Evolutionary conservation across 2,329 filamentous ascomycete species (phyloP).

Genomic region (Xylaria multiplex): DNA sequence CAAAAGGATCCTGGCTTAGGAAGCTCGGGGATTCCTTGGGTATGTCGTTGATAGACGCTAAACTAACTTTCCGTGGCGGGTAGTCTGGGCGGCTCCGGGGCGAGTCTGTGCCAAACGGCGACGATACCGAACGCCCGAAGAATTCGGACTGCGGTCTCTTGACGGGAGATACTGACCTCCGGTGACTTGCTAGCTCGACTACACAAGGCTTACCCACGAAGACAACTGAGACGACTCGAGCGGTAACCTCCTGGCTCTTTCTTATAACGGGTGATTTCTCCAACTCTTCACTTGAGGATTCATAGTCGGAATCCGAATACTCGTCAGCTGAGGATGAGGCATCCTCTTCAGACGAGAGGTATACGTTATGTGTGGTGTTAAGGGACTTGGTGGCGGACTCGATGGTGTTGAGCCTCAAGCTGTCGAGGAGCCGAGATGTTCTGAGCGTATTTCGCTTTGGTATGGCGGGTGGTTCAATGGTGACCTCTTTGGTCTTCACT

Average conservation of each 20-base stretch:
- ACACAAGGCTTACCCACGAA: constrained; percentile 69
- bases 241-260: constrained; percentile 64
- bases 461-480: constrained; percentile 55
- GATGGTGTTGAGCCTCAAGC: constrained; percentile 51
- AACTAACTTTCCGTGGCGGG: constrained; percentile 57
- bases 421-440: constrained; percentile 58
- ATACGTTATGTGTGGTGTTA: constrained; percentile 65
- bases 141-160: constrained; percentile 48
- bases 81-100: constrained; percentile 44
- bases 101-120: constrained; percentile 45
- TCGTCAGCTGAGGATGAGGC: constrained; percentile 70
- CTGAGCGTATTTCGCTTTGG: constrained; percentile 62
- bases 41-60: constrained; percentile 46
- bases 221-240: constrained; percentile 67
- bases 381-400: constrained; percentile 49
- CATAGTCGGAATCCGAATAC: constrained; percentile 65
- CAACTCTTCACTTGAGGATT: constrained; percentile 55
- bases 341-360: constrained; percentile 74
- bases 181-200: constrained; percentile 58
- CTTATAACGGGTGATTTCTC: constrained; percentile 46
- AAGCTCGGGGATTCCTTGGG: constrained; percentile 58
- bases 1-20: constrained; percentile 65
- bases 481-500: constrained; percentile 38
- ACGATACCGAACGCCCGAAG: constrained; percentile 36
- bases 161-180: constrained; percentile 57